phyloP scores from a whole-genome alignment of 2,329 filamentous ascomycete species.

The Cryphonectria carpinicola region DNA sequence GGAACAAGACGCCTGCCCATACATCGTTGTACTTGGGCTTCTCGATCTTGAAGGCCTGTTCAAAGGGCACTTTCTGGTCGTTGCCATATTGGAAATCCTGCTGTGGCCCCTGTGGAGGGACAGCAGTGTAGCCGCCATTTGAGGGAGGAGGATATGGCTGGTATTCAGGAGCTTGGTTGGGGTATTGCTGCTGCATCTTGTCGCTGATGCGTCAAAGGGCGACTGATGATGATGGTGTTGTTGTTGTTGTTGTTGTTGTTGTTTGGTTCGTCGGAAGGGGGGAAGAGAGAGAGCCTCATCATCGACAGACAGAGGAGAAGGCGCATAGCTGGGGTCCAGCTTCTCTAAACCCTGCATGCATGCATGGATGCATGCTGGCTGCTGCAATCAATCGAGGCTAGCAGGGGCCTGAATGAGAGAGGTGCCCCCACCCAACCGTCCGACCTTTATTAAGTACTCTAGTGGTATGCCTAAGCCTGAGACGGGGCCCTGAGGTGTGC shows the following conservation, averaged over 20 bases:
- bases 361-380: background rate
- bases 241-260: background rate
- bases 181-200: constrained; percentile 13
- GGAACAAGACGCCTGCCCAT: constrained; percentile 77
- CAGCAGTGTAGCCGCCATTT: constrained; percentile 6
- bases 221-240: background rate
- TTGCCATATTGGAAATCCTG: constrained; percentile 26
- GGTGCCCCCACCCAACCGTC: background rate
- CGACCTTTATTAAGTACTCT: background rate
- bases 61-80: constrained; percentile 63
- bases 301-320: background rate
- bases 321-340: background rate
- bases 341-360: background rate
- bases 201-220: background rate
- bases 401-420: background rate
- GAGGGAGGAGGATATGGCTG: constrained; percentile 11
- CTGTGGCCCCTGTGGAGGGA: constrained; percentile 15
- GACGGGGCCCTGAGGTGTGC: background rate
- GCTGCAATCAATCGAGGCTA: background rate
- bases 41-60: constrained; percentile 80
- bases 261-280: background rate
- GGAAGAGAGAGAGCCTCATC: background rate
- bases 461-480: background rate
- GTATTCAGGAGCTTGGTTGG: background rate
- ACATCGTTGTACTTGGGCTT: constrained; percentile 88